Conservation (phyloP, 139 green algal species). For the Penium margaritaceum region DNA sequence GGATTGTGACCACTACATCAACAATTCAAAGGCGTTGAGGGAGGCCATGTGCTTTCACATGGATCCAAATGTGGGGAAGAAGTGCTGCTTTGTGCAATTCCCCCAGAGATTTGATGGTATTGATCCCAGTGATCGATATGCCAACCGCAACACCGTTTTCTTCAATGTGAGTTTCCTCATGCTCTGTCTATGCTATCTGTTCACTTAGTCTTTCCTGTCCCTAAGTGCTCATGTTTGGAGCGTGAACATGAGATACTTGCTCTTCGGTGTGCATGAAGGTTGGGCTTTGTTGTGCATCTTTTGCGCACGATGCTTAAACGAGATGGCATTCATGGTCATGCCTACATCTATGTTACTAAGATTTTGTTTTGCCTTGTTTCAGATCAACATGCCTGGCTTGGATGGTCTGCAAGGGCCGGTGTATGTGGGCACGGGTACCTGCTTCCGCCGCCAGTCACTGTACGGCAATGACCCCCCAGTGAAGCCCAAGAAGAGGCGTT, state of each 20-base stretch:
- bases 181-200: not conserved
- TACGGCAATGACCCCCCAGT: conserved; percentile 18
- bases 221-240: too few relatives aligned
- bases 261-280: too few relatives aligned
- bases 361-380: too few relatives aligned
- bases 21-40: conserved; percentile 39
- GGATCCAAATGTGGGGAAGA: conserved; percentile 36
- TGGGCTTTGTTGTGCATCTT: too few relatives aligned
- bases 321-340: too few relatives aligned
- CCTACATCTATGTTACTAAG: too few relatives aligned
- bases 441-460: conserved; percentile 33
- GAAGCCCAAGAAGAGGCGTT: conserved; percentile 15
- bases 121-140: conserved; percentile 36
- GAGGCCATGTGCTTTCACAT: conserved; percentile 49
- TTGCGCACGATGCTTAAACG: too few relatives aligned
- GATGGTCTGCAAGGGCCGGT: conserved; percentile 31
- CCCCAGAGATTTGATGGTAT: conserved; percentile 47
- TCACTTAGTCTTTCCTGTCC: not conserved
- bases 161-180: conserved; percentile 20
- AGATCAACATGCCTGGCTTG: conserved; percentile 23
- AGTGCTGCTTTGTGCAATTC: conserved; percentile 46
- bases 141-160: conserved; percentile 47
- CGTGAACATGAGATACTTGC: too few relatives aligned
- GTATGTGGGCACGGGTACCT: conserved; percentile 37
- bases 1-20: conserved; percentile 46